Base-by-base conservation (phyloP, 2,329 filamentous ascomycete genomes). In the Rhinocladiella mackenziei region DNA sequence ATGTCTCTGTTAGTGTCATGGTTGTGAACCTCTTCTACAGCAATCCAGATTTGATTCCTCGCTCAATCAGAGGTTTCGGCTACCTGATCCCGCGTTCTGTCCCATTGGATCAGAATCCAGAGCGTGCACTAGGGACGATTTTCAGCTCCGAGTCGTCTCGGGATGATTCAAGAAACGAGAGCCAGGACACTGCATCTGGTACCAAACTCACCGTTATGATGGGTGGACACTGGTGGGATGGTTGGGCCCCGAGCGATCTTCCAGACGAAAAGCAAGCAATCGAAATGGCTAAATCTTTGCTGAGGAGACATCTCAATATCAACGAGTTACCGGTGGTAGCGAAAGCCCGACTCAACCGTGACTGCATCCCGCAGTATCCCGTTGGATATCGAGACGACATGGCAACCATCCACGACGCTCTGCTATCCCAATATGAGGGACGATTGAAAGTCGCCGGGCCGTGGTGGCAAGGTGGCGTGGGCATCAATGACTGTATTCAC, bases 131-230 rank as follows among this genome's bases (percentile, higher is more conserved):
- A 4, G 92, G 92, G 51, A 89, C 97, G 39, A 84, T 97, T 48
- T 97, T 97, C 65, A 89, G 95, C 65, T 86, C 82, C 2, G 81
- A 87, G 52, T 76, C 77, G 13, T 68, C 72, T n/a, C 10, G 8
- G 7, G 28, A 28, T 6, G 17, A 36, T 31, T 19, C 23, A 9
- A 20, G 23, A 20, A 11, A 20, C 5, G 38, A 48, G 26, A 76
- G 74, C 13, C 73, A 77, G 56, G 78, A 84, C 60, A 71, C 67
- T 3, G 72, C 64, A 1, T 60, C 63, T 0, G 88, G 86, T 17
- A 94, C 88, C 10, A 95, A 94, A 64, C 67, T 97, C 40, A 95
- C 91, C 11, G 86, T 97, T 56, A 94, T 98, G 81, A 72, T 98
- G 44, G 92, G 92, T 47, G 92, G 92, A 1, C 89, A 96, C 67